Conservation (phyloP, 208 protist species). For the Eutreptiella sp. region DNA sequence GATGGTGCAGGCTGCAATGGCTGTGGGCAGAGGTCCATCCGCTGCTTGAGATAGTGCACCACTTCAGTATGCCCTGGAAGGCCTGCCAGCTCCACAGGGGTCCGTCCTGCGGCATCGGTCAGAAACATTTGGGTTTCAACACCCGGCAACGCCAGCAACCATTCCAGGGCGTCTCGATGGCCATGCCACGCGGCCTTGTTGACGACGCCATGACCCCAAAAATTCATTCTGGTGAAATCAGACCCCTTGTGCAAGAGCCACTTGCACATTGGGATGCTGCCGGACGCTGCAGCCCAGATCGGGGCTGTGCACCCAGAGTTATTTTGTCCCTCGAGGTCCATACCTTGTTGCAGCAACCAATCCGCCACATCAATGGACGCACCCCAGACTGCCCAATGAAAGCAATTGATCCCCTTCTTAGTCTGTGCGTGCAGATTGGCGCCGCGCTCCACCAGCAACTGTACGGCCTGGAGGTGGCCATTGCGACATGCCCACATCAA, state of each 20-base stretch:
- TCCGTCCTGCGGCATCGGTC: no score
- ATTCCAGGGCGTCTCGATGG: not conserved
- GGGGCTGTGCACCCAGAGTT: not conserved
- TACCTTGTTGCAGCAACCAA: not conserved
- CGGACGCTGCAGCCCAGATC: not conserved
- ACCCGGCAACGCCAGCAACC: no score
- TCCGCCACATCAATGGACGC: not conserved
- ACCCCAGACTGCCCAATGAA: slow-evolving; percentile 13
- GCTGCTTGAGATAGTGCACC: no score
- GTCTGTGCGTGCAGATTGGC: not conserved
- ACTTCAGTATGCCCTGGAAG: no score
- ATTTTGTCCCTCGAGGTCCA: not conserved
- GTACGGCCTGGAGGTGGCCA: not conserved
- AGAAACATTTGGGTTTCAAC: no score
- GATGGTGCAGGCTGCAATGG: no score
- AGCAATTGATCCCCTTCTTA: not conserved
- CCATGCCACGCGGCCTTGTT: not conserved
- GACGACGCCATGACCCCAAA: slow-evolving; percentile 1
- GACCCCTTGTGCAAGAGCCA: not conserved
- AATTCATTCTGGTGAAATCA: not conserved
- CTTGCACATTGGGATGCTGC: not conserved
- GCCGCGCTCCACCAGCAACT: not conserved
- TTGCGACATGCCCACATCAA: slow-evolving; percentile 9
- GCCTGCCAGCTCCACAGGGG: no score
- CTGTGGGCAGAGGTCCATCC: no score